phyloP scores from a whole-genome alignment of 2,329 filamentous ascomycete genomes.

The Monascus ruber region DNA sequence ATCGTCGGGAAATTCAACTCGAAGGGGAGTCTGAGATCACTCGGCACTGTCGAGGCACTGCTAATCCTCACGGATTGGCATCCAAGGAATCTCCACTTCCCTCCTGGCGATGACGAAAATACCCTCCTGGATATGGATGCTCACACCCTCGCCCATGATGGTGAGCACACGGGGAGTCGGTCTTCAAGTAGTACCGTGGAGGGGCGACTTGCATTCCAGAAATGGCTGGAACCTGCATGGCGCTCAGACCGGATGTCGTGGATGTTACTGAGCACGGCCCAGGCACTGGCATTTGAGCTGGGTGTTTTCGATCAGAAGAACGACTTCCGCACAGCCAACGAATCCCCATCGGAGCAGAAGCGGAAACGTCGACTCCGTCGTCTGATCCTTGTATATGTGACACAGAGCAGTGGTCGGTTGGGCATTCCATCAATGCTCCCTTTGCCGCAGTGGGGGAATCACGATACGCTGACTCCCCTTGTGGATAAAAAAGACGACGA shows the following conservation, averaged over 20 bases:
- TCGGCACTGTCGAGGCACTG: conserved; percentile 88
- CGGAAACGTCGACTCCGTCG: conserved; percentile 74
- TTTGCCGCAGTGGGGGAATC: conserved; percentile 25
- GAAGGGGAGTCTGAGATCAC: conserved; percentile 70
- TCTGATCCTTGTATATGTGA: conserved; percentile 79
- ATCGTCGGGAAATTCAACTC: conserved; percentile 41
- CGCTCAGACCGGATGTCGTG: conserved; percentile 91
- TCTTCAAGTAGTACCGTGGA: conserved; percentile 53
- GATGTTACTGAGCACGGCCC: conserved; percentile 89
- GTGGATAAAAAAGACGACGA: conserved; percentile 15
- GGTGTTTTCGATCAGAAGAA: conserved; percentile 90
- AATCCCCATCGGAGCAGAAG: conserved; percentile 50
- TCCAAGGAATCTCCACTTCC: conserved; percentile 86
- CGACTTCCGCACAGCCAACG: conserved; percentile 50
- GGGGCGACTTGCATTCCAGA: conserved; percentile 70
- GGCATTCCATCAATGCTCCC: conserved; percentile 93
- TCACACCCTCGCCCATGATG: conserved; percentile 49
- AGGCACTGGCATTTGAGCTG: conserved; percentile 82
- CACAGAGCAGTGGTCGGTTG: conserved; percentile 83
- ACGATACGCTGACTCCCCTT: conserved; percentile 11
- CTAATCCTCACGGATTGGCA: conserved; percentile 97
- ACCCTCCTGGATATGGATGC: conserved; percentile 59
- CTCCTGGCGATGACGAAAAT: conserved; percentile 56
- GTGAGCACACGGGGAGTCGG: conserved; percentile 30
- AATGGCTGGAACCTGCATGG: conserved; percentile 95